phyloP scores from a whole-genome alignment of 2,329 filamentous ascomycete species.

The Fusarium agapanthi region DNA sequence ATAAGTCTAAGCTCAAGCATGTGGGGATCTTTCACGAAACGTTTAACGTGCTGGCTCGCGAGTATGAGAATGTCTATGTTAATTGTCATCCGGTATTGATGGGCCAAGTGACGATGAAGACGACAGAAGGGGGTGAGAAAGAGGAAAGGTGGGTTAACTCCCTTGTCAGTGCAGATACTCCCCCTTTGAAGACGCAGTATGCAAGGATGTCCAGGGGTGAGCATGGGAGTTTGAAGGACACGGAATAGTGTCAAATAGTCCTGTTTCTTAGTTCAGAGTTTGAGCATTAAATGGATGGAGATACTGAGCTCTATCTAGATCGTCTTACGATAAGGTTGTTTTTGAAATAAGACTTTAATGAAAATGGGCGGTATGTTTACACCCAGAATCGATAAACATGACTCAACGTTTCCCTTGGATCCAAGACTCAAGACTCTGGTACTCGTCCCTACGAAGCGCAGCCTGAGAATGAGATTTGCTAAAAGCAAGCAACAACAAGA shows the following conservation, averaged over 20 bases:
- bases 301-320: neutral
- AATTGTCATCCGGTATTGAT: constrained; percentile 53
- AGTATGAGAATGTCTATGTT: constrained; percentile 62
- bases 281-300: no score
- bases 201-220: constrained; percentile 44
- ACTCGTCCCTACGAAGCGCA: neutral
- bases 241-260: neutral
- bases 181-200: constrained; percentile 48
- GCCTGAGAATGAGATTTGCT: neutral
- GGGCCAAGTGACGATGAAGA: constrained; percentile 43
- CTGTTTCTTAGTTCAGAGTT: neutral
- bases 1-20: constrained; percentile 48
- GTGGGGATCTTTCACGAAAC: constrained; percentile 65
- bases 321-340: neutral
- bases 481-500: neutral
- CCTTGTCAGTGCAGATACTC: constrained; percentile 46
- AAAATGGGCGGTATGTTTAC: neutral
- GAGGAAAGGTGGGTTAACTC: constrained; percentile 46
- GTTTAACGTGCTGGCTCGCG: constrained; percentile 54
- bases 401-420: neutral
- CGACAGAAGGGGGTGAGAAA: constrained; percentile 21
- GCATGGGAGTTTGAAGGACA: constrained; percentile 26
- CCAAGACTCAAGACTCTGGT: neutral
- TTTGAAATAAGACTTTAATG: neutral
- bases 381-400: neutral